Evolutionary conservation across 106 monocot genomes (phyloP).

Genomic region (Apostasia shenzhenica): DNA sequence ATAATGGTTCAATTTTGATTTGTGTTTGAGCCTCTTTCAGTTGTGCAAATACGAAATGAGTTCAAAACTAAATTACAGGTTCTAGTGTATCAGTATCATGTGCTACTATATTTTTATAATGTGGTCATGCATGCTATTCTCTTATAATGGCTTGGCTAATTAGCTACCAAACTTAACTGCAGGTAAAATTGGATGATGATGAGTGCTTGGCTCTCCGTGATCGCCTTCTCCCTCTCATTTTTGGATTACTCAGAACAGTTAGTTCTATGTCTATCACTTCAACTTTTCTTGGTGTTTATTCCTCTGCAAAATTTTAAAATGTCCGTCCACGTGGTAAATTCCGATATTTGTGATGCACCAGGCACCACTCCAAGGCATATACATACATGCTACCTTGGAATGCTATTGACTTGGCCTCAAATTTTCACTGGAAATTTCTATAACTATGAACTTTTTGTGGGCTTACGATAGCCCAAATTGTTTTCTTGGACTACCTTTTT

Average conservation of each 20-base stretch:
- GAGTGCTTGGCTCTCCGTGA: conserved; percentile 64
- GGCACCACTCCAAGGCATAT: not conserved
- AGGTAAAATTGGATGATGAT: conserved; percentile 69
- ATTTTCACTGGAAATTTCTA: too few species aligned
- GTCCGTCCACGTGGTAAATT: too few species aligned
- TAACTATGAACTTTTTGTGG: too few species aligned
- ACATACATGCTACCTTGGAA: not conserved
- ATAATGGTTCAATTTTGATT: too few species aligned
- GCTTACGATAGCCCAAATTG: too few species aligned
- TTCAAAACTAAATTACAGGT: too few species aligned
- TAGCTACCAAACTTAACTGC: conserved; percentile 8
- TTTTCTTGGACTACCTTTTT: too few species aligned
- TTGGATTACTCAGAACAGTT: conserved; percentile 87
- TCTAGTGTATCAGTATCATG: too few species aligned
- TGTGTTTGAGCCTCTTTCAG: too few species aligned
- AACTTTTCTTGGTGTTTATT: not conserved
- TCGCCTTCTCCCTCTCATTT: conserved; percentile 85
- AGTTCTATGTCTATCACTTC: conserved; percentile 19
- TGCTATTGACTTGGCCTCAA: not conserved
- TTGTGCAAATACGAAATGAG: too few species aligned
- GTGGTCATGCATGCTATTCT: not conserved
- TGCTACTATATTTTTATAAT: too few species aligned
- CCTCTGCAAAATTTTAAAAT: not conserved
- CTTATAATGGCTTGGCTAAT: not conserved
- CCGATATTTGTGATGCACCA: not conserved